A percentile compares a stretch with the other conserved stretches of the same genome.
phyloP scores from a whole-genome alignment of 116 monocot species.

The Phalaenopsis hybrid region DNA sequence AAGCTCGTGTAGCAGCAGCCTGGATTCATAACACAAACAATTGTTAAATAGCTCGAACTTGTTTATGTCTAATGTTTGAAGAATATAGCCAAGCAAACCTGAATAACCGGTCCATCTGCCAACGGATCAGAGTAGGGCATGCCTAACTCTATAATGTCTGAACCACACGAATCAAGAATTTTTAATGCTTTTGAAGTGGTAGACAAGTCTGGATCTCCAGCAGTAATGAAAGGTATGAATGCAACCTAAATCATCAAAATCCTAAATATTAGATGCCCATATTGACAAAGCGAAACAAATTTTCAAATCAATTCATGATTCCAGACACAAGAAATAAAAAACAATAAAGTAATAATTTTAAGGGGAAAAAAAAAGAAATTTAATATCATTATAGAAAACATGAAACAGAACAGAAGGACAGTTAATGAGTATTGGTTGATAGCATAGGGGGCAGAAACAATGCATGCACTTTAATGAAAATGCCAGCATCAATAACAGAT shows the following conservation, averaged over 20 bases:
- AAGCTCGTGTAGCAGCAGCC: constrained; percentile 88
- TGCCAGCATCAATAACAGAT: neutral
- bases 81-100: constrained; percentile 33
- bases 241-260: constrained; percentile 52
- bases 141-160: constrained; percentile 92
- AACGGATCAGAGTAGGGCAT: constrained; percentile 91
- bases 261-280: neutral
- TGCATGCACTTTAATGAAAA: neutral
- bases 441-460: neutral
- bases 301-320: neutral
- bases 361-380: neutral
- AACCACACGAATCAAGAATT: constrained; percentile 82
- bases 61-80: neutral
- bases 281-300: neutral
- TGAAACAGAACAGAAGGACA: neutral
- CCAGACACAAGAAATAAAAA: neutral
- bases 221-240: constrained; percentile 86
- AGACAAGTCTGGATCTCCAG: constrained; percentile 85
- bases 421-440: neutral
- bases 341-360: neutral
- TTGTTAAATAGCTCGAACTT: neutral
- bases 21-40: constrained; percentile 13
- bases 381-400: neutral
- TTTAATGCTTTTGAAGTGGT: constrained; percentile 79
- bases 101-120: constrained; percentile 98